phyloP scores from a whole-genome alignment of 108 stramenopile species.

The Cyclotella baltica region DNA sequence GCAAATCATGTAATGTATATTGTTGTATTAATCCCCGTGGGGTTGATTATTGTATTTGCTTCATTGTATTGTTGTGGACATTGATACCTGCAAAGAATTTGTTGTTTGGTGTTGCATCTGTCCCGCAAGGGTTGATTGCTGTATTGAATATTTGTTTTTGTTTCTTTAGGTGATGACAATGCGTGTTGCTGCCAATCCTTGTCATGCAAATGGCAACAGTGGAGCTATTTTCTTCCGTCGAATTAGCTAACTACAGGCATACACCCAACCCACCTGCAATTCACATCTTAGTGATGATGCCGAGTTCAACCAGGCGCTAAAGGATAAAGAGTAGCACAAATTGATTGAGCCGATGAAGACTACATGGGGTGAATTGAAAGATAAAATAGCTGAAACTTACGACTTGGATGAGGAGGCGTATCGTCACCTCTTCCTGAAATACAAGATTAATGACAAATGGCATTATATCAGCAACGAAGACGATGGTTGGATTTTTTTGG shows the following conservation, averaged over 20 bases:
- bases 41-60: not conserved
- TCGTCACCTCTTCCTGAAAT: not conserved
- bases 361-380: not conserved
- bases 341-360: not conserved
- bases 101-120: not conserved
- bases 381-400: slow-evolving; percentile 15
- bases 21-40: not conserved
- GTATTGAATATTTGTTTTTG: no score
- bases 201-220: not conserved
- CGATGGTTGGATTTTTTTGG: not conserved
- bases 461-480: not conserved
- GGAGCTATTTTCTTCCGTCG: slow-evolving; percentile 22
- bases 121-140: no score
- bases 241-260: not conserved
- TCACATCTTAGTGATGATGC: slow-evolving; percentile 2
- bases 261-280: not conserved
- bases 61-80: no score
- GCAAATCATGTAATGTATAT: no score
- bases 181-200: slow-evolving; percentile 12
- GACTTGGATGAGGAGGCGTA: slow-evolving; percentile 8
- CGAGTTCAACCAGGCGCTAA: not conserved
- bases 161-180: slow-evolving; percentile 16
- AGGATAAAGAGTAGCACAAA: not conserved
- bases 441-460: not conserved
- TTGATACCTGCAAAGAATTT: no score